These are phyloP conservation scores for Jatropha multifida DNA, from an alignment of 441 rosid species.

Conservation along the genomic window DNA sequence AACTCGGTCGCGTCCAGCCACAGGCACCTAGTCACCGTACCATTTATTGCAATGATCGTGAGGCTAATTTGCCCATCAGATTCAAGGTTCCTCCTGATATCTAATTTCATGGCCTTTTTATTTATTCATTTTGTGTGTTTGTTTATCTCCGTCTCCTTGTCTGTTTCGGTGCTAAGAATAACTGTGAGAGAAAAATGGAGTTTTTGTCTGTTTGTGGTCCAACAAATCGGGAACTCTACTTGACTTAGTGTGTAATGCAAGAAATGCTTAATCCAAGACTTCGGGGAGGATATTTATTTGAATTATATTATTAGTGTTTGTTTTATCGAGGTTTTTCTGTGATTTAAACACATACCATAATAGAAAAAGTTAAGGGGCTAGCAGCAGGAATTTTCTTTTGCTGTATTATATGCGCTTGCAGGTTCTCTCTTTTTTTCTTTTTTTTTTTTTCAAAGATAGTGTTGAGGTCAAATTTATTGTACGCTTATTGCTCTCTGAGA, in stretches of 20 bases:
- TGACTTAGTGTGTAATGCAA: background rate
- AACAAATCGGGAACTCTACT: conserved; percentile 8
- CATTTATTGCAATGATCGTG: conserved; percentile 86
- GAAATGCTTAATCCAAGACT: background rate
- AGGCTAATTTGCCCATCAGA: conserved; percentile 68
- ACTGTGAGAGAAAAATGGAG: background rate
- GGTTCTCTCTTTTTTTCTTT: background rate
- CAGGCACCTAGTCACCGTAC: conserved; percentile 88
- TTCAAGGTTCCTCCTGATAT: conserved; percentile 52
- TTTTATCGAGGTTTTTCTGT: background rate
- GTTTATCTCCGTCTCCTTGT: background rate
- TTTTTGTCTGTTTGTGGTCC: background rate
- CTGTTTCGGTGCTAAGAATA: conserved; percentile 4
- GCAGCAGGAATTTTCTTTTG: background rate
- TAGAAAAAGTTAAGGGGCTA: background rate
- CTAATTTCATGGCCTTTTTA: background rate
- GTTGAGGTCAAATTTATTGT: background rate
- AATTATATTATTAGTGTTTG: background rate
- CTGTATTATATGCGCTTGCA: background rate
- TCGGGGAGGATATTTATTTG: background rate
- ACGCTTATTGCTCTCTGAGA: no score
- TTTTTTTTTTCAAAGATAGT: background rate
- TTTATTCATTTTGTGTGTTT: background rate
- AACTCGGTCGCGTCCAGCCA: conserved; percentile 86
- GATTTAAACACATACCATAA: background rate